These are phyloP conservation scores for Xanthoparmelia taractica DNA, from an alignment of 495 filamentous ascomycete genomes.

Conservation along the genomic window DNA sequence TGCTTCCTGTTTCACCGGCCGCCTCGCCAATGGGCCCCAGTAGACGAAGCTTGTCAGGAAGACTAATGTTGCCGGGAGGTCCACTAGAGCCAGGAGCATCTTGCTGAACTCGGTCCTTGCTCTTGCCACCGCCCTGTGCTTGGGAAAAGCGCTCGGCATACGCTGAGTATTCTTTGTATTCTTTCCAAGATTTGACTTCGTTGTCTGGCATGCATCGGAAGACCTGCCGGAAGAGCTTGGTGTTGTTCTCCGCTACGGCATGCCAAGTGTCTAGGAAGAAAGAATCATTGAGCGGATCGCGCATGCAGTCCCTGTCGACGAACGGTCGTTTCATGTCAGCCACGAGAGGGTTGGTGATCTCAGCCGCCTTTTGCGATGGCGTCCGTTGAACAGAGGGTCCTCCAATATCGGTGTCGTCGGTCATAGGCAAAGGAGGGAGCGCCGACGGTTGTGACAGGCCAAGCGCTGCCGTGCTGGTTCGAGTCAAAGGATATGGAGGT, in stretches of 20 bases:
- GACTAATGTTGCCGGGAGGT: conserved; percentile 36
- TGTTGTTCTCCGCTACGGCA: conserved; percentile 87
- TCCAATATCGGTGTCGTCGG: conserved; percentile 74
- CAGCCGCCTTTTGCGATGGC: conserved; percentile 37
- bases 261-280: conserved; percentile 89
- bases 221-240: conserved; percentile 81
- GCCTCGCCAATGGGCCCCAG: conserved; percentile 32
- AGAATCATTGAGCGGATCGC: conserved; percentile 69
- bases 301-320: conserved; percentile 63
- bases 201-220: conserved; percentile 97
- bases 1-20: conserved; percentile 30
- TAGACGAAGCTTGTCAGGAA: conserved; percentile 27
- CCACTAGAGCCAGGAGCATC: conserved; percentile 38
- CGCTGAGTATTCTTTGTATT: conserved; percentile 79
- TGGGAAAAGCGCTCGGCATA: conserved; percentile 75
- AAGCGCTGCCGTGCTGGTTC: conserved; percentile 46
- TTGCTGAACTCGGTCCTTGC: conserved; percentile 40
- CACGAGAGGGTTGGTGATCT: conserved; percentile 48
- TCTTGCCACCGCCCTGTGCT: conserved; percentile 46
- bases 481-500: conserved; percentile 42
- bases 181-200: conserved; percentile 86
- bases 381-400: conserved; percentile 49
- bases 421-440: conserved; percentile 55
- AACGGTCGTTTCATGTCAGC: conserved; percentile 59
- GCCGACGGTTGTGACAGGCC: conserved; percentile 55